Evolutionary conservation across 768 basidiomycete genomes (phyloP), one percentile per base, ranked within the genome.

Genomic region (Rhizopogon roseolus): DNA sequence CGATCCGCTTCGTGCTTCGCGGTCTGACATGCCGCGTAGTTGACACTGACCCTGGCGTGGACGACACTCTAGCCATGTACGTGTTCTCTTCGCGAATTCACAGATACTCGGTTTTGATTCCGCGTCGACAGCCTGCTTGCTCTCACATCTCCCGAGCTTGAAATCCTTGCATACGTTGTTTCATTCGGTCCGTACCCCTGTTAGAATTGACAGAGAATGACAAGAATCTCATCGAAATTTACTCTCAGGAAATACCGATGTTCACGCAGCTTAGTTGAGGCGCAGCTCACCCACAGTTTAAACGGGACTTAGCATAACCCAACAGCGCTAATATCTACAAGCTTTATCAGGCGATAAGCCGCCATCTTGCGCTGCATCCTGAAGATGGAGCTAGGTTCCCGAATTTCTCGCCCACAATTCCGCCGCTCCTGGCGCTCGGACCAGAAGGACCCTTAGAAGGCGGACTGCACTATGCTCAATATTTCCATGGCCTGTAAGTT

Each of bases 11-110:
- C 37, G 42, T 8, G 5, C 19, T 10, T 28, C 36, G 36, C 17
- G 11, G 34, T 39, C 34, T 60, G 52, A 67, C 22, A n/a, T 36
- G 19, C 43, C 39, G 17, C 29, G 16, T 61, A 91, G 88, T 91
- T 62, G 90, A 92, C 60, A 89, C 89, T 27, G 91, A 94, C 64
- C 89, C 91, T 6, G 92, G 92, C 34, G 85, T 92, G 4, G 92
- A 94, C 63, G 92, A 94, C 66, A 73, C 78, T 25, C 60, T 92
- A 49, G 90, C 90, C 28, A 82, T 94, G 90, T 87, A 54, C 54
- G 83, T 67, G 28, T 54, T 51, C 22, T 28, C 49, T 44, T n/a
- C 36, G 52, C 27, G 8, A 49, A 22, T 36, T 32, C 17, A 14
- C 36, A 32, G 19, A 51, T 22, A 13, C 11, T 16, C 32, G 38